Evolutionary conservation across 2,329 filamentous ascomycete species (phyloP).

Genomic region (Hymenoscyphus occultus): DNA sequence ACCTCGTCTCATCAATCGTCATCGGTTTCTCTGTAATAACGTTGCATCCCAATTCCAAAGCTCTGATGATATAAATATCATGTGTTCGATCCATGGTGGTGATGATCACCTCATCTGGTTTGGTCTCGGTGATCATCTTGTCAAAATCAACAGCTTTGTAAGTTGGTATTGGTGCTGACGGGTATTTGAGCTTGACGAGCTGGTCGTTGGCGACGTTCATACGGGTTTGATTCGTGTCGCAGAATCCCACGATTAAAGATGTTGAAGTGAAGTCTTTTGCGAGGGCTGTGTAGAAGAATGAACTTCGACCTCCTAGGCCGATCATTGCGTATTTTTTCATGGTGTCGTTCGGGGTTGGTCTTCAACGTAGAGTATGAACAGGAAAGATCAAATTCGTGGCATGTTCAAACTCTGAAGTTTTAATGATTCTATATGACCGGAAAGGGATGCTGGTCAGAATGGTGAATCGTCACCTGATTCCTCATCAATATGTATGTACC

Average conservation of each 20-base stretch:
- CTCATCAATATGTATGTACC: no score
- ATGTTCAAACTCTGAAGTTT: neutral
- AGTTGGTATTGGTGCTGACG: conserved; percentile 48
- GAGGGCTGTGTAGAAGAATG: conserved; percentile 60
- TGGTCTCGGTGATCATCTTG: conserved; percentile 53
- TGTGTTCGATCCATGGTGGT: conserved; percentile 63
- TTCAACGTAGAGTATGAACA: neutral
- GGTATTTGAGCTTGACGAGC: conserved; percentile 43
- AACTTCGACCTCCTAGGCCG: conserved; percentile 57
- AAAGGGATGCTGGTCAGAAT: no score
- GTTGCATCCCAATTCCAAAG: conserved; percentile 56
- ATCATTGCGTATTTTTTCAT: conserved; percentile 49
- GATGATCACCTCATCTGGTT: conserved; percentile 59
- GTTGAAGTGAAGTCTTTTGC: conserved; percentile 50
- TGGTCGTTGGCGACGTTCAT: conserved; percentile 54
- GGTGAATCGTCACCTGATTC: no score
- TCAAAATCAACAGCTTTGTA: conserved; percentile 56
- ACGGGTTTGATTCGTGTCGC: conserved; percentile 59
- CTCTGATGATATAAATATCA: conserved; percentile 56
- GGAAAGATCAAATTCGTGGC: no score
- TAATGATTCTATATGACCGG: neutral
- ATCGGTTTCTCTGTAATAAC: conserved; percentile 65
- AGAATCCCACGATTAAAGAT: conserved; percentile 52
- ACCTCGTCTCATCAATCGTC: conserved; percentile 58
- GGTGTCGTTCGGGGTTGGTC: neutral